Evolutionary conservation across 345 rosid genomes (phyloP).

Genomic region (Psidium guajava): DNA sequence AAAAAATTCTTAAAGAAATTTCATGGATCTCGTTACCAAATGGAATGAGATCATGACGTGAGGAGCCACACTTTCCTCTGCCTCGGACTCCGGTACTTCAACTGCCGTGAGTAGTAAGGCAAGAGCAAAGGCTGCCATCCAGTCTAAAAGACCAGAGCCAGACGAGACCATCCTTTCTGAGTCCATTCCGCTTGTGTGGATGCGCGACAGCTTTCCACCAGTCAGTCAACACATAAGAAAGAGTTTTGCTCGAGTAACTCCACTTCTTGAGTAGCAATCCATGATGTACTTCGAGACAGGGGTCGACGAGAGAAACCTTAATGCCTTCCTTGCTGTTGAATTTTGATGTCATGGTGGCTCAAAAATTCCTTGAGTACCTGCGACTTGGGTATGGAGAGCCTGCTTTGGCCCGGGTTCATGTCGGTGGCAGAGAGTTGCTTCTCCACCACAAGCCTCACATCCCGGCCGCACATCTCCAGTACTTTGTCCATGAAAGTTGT

Average conservation of each 20-base stretch:
- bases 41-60: no score
- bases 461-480: background rate
- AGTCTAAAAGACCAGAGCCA: background rate
- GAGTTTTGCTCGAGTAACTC: background rate
- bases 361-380: background rate
- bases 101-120: background rate
- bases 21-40: no score
- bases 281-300: background rate
- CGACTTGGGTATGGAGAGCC: background rate
- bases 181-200: rapidly evolving
- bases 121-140: background rate
- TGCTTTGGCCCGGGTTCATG: background rate
- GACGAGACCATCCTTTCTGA: rapidly evolving
- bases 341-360: rapidly evolving
- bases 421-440: background rate
- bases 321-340: background rate
- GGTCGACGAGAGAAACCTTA: background rate
- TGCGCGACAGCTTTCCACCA: background rate
- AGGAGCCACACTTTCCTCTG: background rate
- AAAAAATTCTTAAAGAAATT: no score
- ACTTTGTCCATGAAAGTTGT: background rate
- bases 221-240: background rate
- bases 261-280: background rate
- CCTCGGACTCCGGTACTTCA: background rate
- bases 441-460: rapidly evolving